These are phyloP conservation scores for Epichloe aotearoae DNA, from an alignment of 2,329 filamentous ascomycete species.

Conservation along the genomic window DNA sequence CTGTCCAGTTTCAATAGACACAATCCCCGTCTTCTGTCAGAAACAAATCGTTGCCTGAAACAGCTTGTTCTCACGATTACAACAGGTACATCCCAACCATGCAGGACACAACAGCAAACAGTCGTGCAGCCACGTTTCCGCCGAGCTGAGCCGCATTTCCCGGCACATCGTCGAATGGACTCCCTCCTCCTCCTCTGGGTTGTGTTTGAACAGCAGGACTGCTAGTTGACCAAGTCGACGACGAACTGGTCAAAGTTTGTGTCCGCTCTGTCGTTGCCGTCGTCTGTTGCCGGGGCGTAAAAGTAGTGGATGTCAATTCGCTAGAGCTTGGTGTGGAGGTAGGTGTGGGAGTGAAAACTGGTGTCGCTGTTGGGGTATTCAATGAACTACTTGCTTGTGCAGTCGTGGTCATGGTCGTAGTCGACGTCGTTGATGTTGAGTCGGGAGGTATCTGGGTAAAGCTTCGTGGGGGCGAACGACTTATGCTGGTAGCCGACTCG, in stretches of 20 bases:
- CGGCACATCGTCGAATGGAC: constrained; percentile 10
- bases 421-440: not conserved
- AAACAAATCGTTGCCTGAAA: too few relatives aligned
- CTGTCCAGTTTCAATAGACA: too few relatives aligned
- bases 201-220: constrained; percentile 3
- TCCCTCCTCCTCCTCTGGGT: constrained; percentile 11
- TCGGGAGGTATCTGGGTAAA: not conserved
- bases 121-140: not conserved
- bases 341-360: not conserved
- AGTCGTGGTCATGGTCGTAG: not conserved
- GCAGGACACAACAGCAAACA: not conserved
- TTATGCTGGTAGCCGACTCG: constrained; percentile 1
- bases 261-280: not conserved
- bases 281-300: not conserved
- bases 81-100: not conserved
- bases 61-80: not conserved
- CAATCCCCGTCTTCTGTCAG: too few relatives aligned
- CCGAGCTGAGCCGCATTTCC: not conserved
- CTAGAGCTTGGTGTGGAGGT: not conserved
- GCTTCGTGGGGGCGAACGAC: not conserved
- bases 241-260: not conserved
- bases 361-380: not conserved
- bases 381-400: not conserved
- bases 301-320: not conserved
- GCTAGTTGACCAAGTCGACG: constrained; percentile 4